Evolutionary conservation across 1,284 basidiomycete species (phyloP), one percentile per base, ranked within the genome.

Genomic region (Sanghuangporus sanghuang): DNA sequence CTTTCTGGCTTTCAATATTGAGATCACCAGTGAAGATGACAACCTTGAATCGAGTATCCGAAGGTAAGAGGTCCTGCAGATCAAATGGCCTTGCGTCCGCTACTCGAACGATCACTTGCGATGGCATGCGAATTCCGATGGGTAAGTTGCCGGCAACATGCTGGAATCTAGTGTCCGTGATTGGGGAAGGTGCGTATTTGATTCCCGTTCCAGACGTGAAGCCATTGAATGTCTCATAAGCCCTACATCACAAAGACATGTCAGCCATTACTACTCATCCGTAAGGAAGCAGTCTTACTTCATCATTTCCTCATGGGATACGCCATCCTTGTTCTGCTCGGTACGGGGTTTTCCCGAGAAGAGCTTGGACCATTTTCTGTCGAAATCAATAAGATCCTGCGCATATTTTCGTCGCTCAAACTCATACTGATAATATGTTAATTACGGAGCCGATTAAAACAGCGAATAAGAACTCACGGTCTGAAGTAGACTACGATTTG

Each of bases 361-460:
- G 21, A 94, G 75, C 14, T 82, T 79, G 1, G 89, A 82, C 70
- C 87, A 92, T 67, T 87, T 76, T 72, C 85, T 87, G 74, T 95
- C 93, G 68, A 93, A 93, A 63, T 83, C 73, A 68, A 95, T 94
- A 60, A 95, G 79, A 67, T 93, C 88, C 73, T 90, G 84, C 0
- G 90, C 92, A 67, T 87, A 93, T 72, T 85, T 83, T 55, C 84
- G 79, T 42, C 91, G 81, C 70, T 93, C 91, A 48, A 79, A 73
- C 70, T 90, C 86, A 70, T 92, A 92, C 84, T 91, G 36, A 56
- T 3, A n/a, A 6, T 18, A n/a, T 14, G 5, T 46, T 18, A 46
- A n/a, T 18, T 2, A n/a, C 4, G 44, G 16, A 46, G n/a, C 44
- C 7, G 44, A n/a, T 7, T 14, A n/a, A n/a, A 46, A 18, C 21